Conservation (phyloP, 2,329 filamentous ascomycete species). For the Metarhizium humberi region DNA sequence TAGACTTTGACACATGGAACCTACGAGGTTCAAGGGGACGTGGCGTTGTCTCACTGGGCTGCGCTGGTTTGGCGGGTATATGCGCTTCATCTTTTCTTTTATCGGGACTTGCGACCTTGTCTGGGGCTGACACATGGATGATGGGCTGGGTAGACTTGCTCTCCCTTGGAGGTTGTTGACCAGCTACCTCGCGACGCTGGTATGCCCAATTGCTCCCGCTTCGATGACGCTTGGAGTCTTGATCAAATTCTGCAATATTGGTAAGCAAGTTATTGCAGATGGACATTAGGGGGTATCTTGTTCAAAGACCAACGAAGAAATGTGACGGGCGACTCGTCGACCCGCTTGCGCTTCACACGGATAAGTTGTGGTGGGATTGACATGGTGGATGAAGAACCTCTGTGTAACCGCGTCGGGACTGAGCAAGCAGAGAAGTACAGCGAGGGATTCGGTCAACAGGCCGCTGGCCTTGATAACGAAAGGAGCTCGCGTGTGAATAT, state of each 20-base stretch:
- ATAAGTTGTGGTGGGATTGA: conserved; percentile 50
- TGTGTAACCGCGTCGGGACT: not conserved
- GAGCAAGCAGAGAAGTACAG: not conserved
- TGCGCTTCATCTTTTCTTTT: conserved; percentile 7
- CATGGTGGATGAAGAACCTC: conserved; percentile 26
- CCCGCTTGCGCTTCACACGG: conserved; percentile 52
- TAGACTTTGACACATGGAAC: conserved; percentile 45
- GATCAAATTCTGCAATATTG: conserved; percentile 36
- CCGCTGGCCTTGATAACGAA: not conserved
- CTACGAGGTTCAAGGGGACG: conserved; percentile 32
- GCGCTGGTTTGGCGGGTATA: not conserved
- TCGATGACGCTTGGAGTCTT: conserved; percentile 42
- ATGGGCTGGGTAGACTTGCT: conserved; percentile 22
- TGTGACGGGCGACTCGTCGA: conserved; percentile 42
- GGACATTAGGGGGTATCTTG: conserved; percentile 3
- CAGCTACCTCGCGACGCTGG: conserved; percentile 34
- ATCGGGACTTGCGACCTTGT: conserved; percentile 15
- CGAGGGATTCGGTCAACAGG: not conserved
- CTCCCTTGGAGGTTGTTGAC: conserved; percentile 10
- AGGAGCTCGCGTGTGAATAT: no score
- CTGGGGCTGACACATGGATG: conserved; percentile 39
- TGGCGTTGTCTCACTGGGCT: not conserved
- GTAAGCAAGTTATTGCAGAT: conserved; percentile 8
- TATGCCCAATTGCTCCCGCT: conserved; percentile 46
- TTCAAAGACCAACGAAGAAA: conserved; percentile 38